Evolutionary conservation across 768 basidiomycete genomes (phyloP), one percentile per base, ranked within the genome.

Genomic region (Strobilomyces confusus): DNA sequence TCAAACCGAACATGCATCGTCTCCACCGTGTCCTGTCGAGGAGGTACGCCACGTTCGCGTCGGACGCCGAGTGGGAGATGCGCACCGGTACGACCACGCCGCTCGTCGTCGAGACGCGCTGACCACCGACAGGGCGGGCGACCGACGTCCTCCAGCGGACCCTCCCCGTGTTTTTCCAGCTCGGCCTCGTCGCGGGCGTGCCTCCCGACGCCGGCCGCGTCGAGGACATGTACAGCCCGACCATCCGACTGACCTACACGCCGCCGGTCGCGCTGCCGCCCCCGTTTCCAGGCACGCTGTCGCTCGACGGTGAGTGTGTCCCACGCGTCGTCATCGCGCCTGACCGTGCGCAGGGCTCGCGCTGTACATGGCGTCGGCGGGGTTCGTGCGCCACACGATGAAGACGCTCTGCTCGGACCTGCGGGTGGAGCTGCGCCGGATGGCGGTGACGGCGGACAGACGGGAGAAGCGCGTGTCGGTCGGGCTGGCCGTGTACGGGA

Each of bases 61-160:
- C n/a, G n/a, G n/a, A n/a, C n/a, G n/a, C n/a, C 29, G 89, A 91
- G 60, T 91, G 88, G 88, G 81, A 88, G 62, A 76, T 89, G 46
- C 82, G 86, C 23, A 87, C 86, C 61, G 87, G 89, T 85, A 53
- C 34, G 70, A 60, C 41, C 46, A 33, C 38, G 51, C 44, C n/a
- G n/a, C 49, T 34, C 55, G 15, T 42, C 30, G 23, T 17, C 44
- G 58, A 52, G 61, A 64, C 56, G 53, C 48, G 62, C 69, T 68
- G 68, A 34, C 5, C 41, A 22, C 23, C 22, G 45, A 22, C 25
- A 91, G 89, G 88, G 46, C 83, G 87, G 33, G 86, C 84, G 4
- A 83, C 87, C 49, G 79, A 82, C 62, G 71, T 87, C 30, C 72
- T 92, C 1, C 81, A 81, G 62, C 75, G 80, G 55, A 89, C 89